Evolutionary conservation across 2,329 filamentous ascomycete genomes (phyloP).

Genomic region (Penicillium olsonii): DNA sequence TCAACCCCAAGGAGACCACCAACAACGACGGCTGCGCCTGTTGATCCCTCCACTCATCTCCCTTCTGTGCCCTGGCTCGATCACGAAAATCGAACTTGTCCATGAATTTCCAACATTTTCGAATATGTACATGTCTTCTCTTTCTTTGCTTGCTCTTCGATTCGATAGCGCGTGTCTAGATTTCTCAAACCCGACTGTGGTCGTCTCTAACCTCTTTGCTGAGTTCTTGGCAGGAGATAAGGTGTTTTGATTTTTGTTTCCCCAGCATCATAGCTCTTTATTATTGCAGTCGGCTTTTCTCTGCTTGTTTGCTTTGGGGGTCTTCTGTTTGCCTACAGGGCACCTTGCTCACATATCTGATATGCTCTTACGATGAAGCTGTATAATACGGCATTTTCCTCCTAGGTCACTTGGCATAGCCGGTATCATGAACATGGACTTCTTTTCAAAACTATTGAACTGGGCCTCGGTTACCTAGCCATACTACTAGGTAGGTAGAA

Average conservation of each 20-base stretch:
- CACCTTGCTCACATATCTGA: slow-evolving; percentile 17
- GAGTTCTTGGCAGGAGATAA: slow-evolving; percentile 16
- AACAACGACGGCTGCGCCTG: slow-evolving; percentile 74
- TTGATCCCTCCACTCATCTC: slow-evolving; percentile 36
- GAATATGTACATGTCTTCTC: slow-evolving; percentile 41
- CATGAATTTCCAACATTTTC: slow-evolving; percentile 38
- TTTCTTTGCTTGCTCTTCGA: slow-evolving; percentile 25
- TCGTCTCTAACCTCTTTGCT: slow-evolving; percentile 16
- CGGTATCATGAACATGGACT: too few relatives aligned
- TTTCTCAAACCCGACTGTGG: slow-evolving; percentile 20
- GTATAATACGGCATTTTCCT: slow-evolving; percentile 22
- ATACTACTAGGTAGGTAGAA: too few relatives aligned
- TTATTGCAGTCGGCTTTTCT: slow-evolving; percentile 15
- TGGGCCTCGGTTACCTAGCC: too few relatives aligned
- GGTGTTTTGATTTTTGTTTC: slow-evolving; percentile 24
- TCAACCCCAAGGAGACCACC: slow-evolving; percentile 66
- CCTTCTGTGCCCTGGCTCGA: slow-evolving; percentile 23
- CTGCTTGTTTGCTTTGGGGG: slow-evolving; percentile 11
- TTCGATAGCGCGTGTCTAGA: slow-evolving; percentile 37
- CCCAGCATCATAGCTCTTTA: slow-evolving; percentile 21
- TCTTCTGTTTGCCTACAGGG: slow-evolving; percentile 11
- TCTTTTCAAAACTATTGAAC: too few relatives aligned
- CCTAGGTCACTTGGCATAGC: not conserved
- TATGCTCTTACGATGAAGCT: slow-evolving; percentile 23
- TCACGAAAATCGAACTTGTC: slow-evolving; percentile 34